A percentile compares a stretch with the other conserved stretches of the same genome.
phyloP scores from a whole-genome alignment of 2,329 filamentous ascomycete species.

The Immersiporthe knoxdaviesiana region DNA sequence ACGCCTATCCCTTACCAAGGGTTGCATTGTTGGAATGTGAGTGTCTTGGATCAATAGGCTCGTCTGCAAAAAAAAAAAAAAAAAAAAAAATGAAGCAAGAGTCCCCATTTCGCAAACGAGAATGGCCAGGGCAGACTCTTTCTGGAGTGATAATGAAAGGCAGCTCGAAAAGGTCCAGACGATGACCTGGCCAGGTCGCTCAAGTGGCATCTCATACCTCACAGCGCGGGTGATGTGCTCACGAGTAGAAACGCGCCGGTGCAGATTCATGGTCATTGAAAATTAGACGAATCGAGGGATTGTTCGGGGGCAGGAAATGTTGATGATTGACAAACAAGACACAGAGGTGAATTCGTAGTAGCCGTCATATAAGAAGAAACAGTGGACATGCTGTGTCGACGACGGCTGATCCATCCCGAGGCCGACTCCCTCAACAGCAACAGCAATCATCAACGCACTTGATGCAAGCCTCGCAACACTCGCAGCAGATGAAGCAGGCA shows the following conservation, averaged over 20 bases:
- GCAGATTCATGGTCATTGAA: background rate
- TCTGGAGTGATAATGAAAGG: background rate
- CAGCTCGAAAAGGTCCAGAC: background rate
- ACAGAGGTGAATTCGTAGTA: no score
- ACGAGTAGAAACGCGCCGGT: background rate
- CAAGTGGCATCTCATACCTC: background rate
- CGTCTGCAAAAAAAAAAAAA: no score
- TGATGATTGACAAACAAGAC: background rate
- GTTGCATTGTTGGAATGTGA: background rate
- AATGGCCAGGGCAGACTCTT: background rate
- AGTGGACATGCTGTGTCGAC: background rate
- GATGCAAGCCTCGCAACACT: constrained; percentile 12
- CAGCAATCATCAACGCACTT: constrained; percentile 12
- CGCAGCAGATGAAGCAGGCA: constrained; percentile 15
- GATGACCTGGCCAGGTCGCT: background rate
- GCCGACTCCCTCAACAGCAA: background rate
- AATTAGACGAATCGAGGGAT: background rate
- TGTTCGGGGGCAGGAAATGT: background rate
- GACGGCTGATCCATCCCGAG: background rate
- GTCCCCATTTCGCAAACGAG: background rate
- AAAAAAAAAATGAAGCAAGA: background rate
- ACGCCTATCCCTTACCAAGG: background rate
- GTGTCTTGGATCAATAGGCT: background rate
- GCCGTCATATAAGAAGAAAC: no score
- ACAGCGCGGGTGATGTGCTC: background rate